These are phyloP conservation scores for Kodamaea nitidulidarum DNA, from an alignment of 805 yeast species.

Conservation along the genomic window DNA sequence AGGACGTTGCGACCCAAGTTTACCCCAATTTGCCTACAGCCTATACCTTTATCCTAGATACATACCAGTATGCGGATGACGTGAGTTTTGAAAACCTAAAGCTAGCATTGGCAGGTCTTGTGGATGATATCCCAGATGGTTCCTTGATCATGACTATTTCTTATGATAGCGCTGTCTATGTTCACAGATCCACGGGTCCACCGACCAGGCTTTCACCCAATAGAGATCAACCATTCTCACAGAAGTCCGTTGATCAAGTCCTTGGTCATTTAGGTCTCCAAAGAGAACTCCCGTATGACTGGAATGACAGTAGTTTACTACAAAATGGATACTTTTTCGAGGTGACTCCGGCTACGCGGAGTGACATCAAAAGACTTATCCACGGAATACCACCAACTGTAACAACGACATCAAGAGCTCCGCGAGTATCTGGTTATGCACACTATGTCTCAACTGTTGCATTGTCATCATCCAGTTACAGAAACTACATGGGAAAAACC, in stretches of 20 bases:
- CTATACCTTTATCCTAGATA: slow-evolving; percentile 26
- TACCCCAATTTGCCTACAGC: slow-evolving; percentile 11
- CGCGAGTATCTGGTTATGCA: slow-evolving; percentile 36
- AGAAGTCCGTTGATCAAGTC: slow-evolving; percentile 1
- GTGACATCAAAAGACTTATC: slow-evolving; percentile 12
- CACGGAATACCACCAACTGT: slow-evolving; percentile 18
- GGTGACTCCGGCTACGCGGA: slow-evolving; percentile 7
- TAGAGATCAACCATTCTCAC: slow-evolving; percentile 6
- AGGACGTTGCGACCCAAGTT: slow-evolving; percentile 18
- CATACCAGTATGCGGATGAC: slow-evolving; percentile 22
- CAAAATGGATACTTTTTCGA: slow-evolving; percentile 10
- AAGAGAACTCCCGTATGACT: slow-evolving; percentile 4
- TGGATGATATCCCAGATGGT: slow-evolving; percentile 15
- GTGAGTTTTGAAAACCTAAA: slow-evolving; percentile 14
- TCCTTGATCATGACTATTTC: slow-evolving; percentile 24
- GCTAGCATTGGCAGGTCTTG: slow-evolving; percentile 8
- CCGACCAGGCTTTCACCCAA: not conserved
- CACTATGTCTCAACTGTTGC: slow-evolving; percentile 21
- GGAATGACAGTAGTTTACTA: slow-evolving; percentile 12
- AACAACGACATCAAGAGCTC: slow-evolving; percentile 27
- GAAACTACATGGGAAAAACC: slow-evolving; percentile 24
- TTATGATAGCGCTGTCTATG: slow-evolving; percentile 24
- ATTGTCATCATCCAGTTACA: slow-evolving; percentile 17
- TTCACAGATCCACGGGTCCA: slow-evolving; percentile 16
- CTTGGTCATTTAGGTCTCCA: slow-evolving; percentile 6